Evolutionary conservation across 2,329 filamentous ascomycete species (phyloP), one percentile per base, ranked within the genome.

Genomic region (Graphilbum fragrans): DNA sequence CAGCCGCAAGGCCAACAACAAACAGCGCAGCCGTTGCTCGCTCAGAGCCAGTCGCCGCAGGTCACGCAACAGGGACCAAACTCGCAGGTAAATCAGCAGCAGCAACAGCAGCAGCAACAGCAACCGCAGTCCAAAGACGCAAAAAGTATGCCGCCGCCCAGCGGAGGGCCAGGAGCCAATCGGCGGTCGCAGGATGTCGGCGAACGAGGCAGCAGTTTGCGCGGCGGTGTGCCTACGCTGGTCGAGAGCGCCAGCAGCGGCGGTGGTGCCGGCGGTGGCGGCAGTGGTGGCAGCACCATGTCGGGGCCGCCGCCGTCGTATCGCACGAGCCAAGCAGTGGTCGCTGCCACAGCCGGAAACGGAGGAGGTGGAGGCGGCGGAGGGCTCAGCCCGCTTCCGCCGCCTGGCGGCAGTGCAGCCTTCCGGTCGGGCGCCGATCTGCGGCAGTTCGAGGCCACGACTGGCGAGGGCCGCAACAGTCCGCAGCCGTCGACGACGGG

Each of bases 391-490:
- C 50, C 61, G 32, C 55, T 69, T 21, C 61, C 68, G 6, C 60
- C 63, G 19, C 53, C 53, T 17, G 48, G 57, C 12, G 58, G 54
- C 29, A 60, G 23, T 60, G 55, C 49, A 60, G 49, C 46, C 59
- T 52, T 41, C 62, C 52, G 46, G 60, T 10, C 25, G 25, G 25
- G 25, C 20, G 17, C 14, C 37, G 62, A 21, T 49, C 62, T 46
- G 53, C 57, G 44, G 1, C 64, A 64, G 41, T 72, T 65, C 48
- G 70, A 75, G 16, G 63, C 62, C 33, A 49, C 52, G n/a, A 55
- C 56, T 16, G 66, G 72, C 19, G 65, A 66, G 37, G 71, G 69
- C 29, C 67, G 71, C 44, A 71, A 70, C 52, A 77, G 72, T 50
- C 73, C 73, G 2, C 72, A 75, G 50, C 72, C 72, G 4, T 57